Base-by-base conservation (phyloP, 371 early-diverging fungal genomes). In the Vittaforma corneae region DNA sequence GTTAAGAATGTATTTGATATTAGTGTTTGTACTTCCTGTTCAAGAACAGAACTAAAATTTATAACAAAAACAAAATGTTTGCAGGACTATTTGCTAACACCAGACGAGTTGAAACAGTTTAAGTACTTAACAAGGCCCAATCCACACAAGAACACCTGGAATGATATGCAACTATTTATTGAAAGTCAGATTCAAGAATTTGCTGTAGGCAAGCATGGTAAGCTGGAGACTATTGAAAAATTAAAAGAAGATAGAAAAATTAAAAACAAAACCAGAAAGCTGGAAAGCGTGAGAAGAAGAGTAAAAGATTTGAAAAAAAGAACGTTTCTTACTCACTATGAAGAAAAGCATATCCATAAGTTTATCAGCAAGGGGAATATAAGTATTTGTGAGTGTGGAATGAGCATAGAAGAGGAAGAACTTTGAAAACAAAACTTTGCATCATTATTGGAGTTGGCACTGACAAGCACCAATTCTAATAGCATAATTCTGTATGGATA, bases 91-190 rank as follows among this genome's bases (percentile, higher is more conserved):
- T 52, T 79, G 32, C 58, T 76, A 1, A 53, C 54, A 11, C 40
- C 61, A 20, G 60, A 72, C 2, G 79, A 79, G 35, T n/a, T 79
- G 14, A 70, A 56, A 35, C 24, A 16, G 5, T 40, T 76, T 20
- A 62, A 62, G 29, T 62, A 59, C 44, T 38, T 79, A 18, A 32
- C 48, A 22, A 62, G 53, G 30, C 62, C 63, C 0, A 79, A 79
- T 69, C 79, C 79, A 6, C 67, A 55, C 20, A 69, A 70, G 53
- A 68, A 61, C 29, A 63, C 53, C 3, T 79, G 77, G 77, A 65
- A 68, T 54, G 69, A 70, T 9, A 79, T 79, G 79, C 6, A 46
- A 9, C 66, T 79, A 29, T 79, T 71, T 70, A 34, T 69, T 44
- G 45, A 70, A 63, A 61, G 62, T 16, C 58, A 72, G 47, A 68